phyloP scores from a whole-genome alignment of 164 flowering plant species.

The Vitis labrusca region DNA sequence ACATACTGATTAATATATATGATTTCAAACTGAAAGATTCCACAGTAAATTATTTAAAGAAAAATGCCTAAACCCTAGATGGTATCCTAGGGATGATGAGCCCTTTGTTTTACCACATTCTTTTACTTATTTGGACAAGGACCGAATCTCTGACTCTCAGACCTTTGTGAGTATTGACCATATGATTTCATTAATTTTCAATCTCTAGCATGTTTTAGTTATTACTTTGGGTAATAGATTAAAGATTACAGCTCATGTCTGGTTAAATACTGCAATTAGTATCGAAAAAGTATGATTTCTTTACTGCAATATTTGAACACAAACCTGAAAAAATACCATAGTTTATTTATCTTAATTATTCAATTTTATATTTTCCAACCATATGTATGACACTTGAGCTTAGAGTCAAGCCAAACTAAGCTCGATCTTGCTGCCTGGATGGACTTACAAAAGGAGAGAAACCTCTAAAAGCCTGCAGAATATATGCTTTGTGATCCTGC shows the following conservation, averaged over 20 bases:
- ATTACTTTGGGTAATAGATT: neutral
- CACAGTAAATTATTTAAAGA: neutral
- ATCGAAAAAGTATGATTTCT: neutral
- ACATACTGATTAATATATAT: neutral
- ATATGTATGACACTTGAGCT: neutral
- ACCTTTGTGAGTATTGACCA: constrained; percentile 1
- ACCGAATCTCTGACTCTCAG: constrained; percentile 18
- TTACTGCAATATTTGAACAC: neutral
- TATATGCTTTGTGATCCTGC: too few species aligned
- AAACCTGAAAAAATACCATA: neutral
- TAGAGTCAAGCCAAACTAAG: too few species aligned
- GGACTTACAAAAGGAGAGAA: too few species aligned
- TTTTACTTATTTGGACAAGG: neutral
- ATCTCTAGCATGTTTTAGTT: neutral
- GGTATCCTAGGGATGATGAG: neutral
- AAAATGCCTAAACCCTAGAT: neutral
- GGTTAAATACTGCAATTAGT: neutral
- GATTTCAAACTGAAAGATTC: constrained; percentile 1
- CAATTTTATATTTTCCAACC: neutral
- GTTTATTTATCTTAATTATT: neutral
- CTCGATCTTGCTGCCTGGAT: too few species aligned
- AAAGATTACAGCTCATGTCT: neutral
- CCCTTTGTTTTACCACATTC: neutral
- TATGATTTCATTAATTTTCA: neutral
- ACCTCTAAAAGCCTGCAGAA: too few species aligned